Base-by-base conservation (phyloP, 139 green algal genomes). In the Tetratostichococcus sp. region DNA sequence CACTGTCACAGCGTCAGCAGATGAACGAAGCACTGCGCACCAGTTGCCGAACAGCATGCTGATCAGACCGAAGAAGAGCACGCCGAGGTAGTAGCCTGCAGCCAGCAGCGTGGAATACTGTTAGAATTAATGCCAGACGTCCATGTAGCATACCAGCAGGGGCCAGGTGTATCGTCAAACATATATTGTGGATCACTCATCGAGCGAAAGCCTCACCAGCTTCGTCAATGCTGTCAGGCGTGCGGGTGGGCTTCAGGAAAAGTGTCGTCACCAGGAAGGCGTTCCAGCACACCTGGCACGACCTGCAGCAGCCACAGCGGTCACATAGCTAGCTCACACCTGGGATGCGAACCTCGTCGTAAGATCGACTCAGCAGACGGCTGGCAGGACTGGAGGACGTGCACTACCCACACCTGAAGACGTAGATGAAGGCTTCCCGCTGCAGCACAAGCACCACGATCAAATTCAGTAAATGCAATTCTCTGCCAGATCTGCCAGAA, bases 51-150 rank as follows among this genome's bases (percentile, higher is more conserved):
- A 79, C 69, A 87, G 75, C 72, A 85, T 78, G 32, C 78, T 76
- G 72, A 84, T 75, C 42, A 87, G n/a, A 19, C 73, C 72, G 73
- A 90, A 91, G 80, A 91, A 89, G 21, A 83, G n/a, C 4, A 82
- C 78, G 43, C 65, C 74, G 6, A 89, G 74, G 77, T 86, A 85
- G 0, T 1, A 79, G 76, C 43, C 84, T 80, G 67, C 50, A 75
- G 43, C 79, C 43, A 0, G 39, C 39, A 50, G 11, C 39, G 11
- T 50, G 39, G 39, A 50, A 50, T 50, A 50, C 39, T 21, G 39
- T n/a, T n/a, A n/a, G n/a, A n/a, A n/a, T n/a, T n/a, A n/a, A n/a
- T n/a, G n/a, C n/a, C n/a, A n/a, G n/a, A n/a, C n/a, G n/a, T n/a
- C n/a, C n/a, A n/a, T n/a, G n/a, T n/a, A n/a, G n/a, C n/a, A n/a